phyloP scores from a whole-genome alignment of 164 flowering plant species.

The Platanus orientalis region DNA sequence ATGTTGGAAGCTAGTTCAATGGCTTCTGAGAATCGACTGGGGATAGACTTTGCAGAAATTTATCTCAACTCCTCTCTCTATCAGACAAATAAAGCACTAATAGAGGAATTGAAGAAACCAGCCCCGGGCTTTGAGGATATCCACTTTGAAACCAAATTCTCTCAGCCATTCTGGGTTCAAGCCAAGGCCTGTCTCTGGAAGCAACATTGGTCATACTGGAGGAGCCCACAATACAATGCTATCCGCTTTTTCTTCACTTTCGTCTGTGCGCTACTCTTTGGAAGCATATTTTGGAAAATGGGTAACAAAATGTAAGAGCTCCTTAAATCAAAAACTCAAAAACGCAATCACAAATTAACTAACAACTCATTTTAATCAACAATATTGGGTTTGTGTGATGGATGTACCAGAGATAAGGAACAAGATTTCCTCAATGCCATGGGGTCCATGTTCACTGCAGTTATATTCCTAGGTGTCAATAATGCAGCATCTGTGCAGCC shows the following conservation, averaged over 20 bases:
- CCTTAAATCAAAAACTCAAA: not conserved
- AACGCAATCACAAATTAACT: not conserved
- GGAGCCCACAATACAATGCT: constrained; percentile 29
- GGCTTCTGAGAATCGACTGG: constrained; percentile 52
- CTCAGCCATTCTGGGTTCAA: constrained; percentile 25
- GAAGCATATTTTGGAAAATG: constrained; percentile 33
- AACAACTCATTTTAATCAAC: not conserved
- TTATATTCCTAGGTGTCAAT: constrained; percentile 15
- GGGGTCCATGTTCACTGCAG: constrained; percentile 25
- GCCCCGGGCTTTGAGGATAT: constrained; percentile 24
- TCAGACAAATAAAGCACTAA: constrained; percentile 39
- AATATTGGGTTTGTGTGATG: not conserved
- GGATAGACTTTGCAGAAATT: constrained; percentile 67
- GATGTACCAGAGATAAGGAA: constrained; percentile 14
- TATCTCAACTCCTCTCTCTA: constrained; percentile 53
- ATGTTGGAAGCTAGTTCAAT: constrained; percentile 83
- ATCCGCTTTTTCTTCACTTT: constrained; percentile 27
- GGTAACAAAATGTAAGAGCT: constrained; percentile 28
- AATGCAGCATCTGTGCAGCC: constrained; percentile 22
- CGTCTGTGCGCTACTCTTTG: constrained; percentile 22
- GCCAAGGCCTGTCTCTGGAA: constrained; percentile 34
- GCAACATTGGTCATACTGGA: constrained; percentile 34
- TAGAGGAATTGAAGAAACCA: constrained; percentile 19
- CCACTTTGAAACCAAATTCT: constrained; percentile 22
- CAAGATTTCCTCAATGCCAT: constrained; percentile 27